Percentiles rank a stretch among this genome's conserved stretches.
Conservation (phyloP, 108 stramenopile genomes). For the Chaetoceros tenuissimus region DNA sequence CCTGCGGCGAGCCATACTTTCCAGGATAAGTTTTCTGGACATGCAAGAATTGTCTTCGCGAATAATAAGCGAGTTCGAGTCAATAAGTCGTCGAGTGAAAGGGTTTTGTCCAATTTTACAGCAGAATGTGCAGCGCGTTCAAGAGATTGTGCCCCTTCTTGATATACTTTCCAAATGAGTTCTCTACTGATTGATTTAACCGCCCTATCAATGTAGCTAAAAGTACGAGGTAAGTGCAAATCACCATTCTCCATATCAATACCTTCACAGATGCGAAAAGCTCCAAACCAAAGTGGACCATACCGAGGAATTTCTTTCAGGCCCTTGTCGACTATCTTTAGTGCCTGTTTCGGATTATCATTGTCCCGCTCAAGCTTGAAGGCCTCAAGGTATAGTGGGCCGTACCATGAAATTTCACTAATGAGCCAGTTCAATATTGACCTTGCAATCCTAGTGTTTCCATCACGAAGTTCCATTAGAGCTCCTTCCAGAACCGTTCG, state of each 20-base stretch:
- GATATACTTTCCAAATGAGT: constrained; percentile 93
- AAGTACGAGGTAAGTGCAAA: constrained; percentile 55
- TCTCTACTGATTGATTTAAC: constrained; percentile 83
- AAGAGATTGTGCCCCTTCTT: constrained; percentile 88
- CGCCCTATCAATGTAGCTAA: constrained; percentile 75
- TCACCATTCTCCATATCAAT: constrained; percentile 40
- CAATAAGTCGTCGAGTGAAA: constrained; percentile 12
- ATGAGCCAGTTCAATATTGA: constrained; percentile 82
- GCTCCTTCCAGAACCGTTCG: constrained; percentile 93
- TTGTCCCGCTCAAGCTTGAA: constrained; percentile 85
- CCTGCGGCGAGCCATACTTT: constrained; percentile 95
- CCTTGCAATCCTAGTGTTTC: constrained; percentile 78
- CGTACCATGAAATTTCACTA: constrained; percentile 95
- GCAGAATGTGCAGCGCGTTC: constrained; percentile 71
- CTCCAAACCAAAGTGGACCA: constrained; percentile 96
- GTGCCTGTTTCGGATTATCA: constrained; percentile 64
- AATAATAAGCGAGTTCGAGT: constrained; percentile 47
- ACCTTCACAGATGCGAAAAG: constrained; percentile 83
- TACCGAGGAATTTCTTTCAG: constrained; percentile 88
- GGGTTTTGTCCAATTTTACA: constrained; percentile 26
- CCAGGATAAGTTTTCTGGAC: constrained; percentile 90
- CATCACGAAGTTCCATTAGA: constrained; percentile 89
- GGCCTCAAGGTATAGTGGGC: constrained; percentile 93
- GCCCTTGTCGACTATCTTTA: constrained; percentile 87
- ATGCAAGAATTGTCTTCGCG: constrained; percentile 76